phyloP scores from a whole-genome alignment of 179 eudicot genomes.

The Drosera spatulata region DNA sequence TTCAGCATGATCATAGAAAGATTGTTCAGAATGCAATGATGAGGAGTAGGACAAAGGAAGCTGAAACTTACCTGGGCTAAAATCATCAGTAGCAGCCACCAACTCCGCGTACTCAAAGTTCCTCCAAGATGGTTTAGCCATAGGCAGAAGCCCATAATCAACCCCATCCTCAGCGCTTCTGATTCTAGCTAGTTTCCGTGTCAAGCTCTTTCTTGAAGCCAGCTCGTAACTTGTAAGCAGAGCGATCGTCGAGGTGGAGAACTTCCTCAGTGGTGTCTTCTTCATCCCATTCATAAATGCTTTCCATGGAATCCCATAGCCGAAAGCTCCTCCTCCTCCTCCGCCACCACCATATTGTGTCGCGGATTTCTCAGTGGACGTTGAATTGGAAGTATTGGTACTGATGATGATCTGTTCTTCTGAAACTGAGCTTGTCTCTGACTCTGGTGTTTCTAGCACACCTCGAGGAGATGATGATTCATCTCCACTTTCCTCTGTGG shows the following conservation, averaged over 20 bases:
- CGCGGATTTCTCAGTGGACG: background rate
- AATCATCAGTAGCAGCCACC: slow-evolving; percentile 60
- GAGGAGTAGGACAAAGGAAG: no score
- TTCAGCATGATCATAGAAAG: no score
- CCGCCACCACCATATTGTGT: background rate
- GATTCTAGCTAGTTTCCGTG: slow-evolving; percentile 36
- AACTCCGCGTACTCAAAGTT: slow-evolving; percentile 58
- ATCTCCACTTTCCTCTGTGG: background rate
- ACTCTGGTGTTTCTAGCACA: slow-evolving; percentile 3
- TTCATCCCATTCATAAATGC: slow-evolving; percentile 29
- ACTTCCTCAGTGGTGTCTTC: slow-evolving; percentile 34
- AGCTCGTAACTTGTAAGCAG: slow-evolving; percentile 35
- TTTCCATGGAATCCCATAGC: slow-evolving; percentile 35
- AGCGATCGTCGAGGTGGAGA: slow-evolving; percentile 47
- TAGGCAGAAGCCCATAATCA: slow-evolving; percentile 27
- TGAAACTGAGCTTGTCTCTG: background rate
- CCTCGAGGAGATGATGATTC: slow-evolving; percentile 10
- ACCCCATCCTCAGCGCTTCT: slow-evolving; percentile 38
- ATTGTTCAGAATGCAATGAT: no score
- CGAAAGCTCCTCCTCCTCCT: background rate
- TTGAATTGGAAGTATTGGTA: background rate
- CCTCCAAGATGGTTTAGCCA: slow-evolving; percentile 70
- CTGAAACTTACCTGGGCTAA: slow-evolving; percentile 44
- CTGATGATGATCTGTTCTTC: background rate
- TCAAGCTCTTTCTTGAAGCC: slow-evolving; percentile 28